Base-by-base conservation (phyloP, 2,329 filamentous ascomycete genomes). In the Fusarium papillatum region DNA sequence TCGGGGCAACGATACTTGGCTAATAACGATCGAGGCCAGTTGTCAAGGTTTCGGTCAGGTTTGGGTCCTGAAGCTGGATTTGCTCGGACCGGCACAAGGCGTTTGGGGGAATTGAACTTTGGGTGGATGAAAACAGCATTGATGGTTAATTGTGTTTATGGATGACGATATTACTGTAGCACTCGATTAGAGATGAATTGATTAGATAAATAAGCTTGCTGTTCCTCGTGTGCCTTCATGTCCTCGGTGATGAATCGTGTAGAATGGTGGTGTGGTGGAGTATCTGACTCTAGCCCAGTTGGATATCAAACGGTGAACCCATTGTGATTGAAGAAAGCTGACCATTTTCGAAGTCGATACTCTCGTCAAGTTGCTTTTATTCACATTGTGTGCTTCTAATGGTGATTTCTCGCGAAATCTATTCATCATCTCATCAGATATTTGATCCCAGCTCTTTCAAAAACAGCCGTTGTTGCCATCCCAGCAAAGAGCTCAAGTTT, bases 111-210 rank as follows among this genome's bases (percentile, higher is more conserved):
- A 70, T 62, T 74, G 68, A 39, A 69, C 72, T 74, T 66, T 67
- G 70, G 69, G 62, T 64, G 74, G 77, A 70, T 64, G 75, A 73
- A 78, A 80, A 78, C 63, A 79, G 75, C 78, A 80, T 74, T 79
- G 71, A 80, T 55, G 57, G 64, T 72, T 70, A 76, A 66, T 71
- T 72, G 68, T 69, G 70, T 39, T 76, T 53, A 80, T 75, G 78
- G 76, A 78, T 79, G 70, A 80, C 60, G 78, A 79, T 77, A 72
- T 66, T 72, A 75, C 41, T 77, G 68, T 78, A 77, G 74, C 61
- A 74, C 70, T 77, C 69, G 74, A 50, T 66, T 74, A 62, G 73
- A 77, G 74, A 70, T 72, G 69, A 71, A 79, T 72, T 71, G 69
- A 71, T 66, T 74, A 76, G 64, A 76, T 68, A 62, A 69, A 50